These are phyloP conservation scores for Termitomyces sp. DNA, from an alignment of 768 basidiomycete genomes.

Conservation along the genomic window DNA sequence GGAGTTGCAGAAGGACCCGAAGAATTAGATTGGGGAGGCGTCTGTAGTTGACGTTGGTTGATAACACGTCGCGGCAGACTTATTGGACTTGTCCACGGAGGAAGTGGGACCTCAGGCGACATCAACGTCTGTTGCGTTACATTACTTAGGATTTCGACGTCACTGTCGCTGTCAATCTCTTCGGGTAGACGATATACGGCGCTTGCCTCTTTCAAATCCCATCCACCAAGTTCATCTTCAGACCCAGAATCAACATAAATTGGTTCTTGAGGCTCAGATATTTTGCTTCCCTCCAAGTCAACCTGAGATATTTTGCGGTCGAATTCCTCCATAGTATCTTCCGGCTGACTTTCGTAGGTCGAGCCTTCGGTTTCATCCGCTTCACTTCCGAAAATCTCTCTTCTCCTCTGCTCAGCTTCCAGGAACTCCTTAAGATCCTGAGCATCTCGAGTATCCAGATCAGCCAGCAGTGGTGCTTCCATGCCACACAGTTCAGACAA, in stretches of 20 bases:
- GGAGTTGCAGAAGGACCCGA: slow-evolving; percentile 13
- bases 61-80: background rate
- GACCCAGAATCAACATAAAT: slow-evolving; percentile 15
- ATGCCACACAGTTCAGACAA: slow-evolving; percentile 31
- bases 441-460: slow-evolving; percentile 44
- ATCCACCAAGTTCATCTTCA: slow-evolving; percentile 29
- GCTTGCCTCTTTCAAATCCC: slow-evolving; percentile 37
- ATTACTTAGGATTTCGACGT: slow-evolving; percentile 29
- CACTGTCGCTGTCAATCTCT: slow-evolving; percentile 18
- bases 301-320: background rate
- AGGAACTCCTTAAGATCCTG: slow-evolving; percentile 63
- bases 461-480: slow-evolving; percentile 36
- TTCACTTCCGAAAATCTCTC: slow-evolving; percentile 41
- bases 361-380: slow-evolving; percentile 32
- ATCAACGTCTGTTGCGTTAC: background rate
- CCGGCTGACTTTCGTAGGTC: slow-evolving; percentile 9
- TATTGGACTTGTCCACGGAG: background rate
- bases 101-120: slow-evolving; percentile 4
- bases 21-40: slow-evolving; percentile 28
- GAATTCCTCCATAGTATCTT: slow-evolving; percentile 7
- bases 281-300: background rate
- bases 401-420: slow-evolving; percentile 52
- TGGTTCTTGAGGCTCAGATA: slow-evolving; percentile 1
- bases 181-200: slow-evolving; percentile 25
- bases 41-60: slow-evolving; percentile 24